Conservation (phyloP, 129 eudicot genomes). For the sunflower (Helianthus annuus) region DNA sequence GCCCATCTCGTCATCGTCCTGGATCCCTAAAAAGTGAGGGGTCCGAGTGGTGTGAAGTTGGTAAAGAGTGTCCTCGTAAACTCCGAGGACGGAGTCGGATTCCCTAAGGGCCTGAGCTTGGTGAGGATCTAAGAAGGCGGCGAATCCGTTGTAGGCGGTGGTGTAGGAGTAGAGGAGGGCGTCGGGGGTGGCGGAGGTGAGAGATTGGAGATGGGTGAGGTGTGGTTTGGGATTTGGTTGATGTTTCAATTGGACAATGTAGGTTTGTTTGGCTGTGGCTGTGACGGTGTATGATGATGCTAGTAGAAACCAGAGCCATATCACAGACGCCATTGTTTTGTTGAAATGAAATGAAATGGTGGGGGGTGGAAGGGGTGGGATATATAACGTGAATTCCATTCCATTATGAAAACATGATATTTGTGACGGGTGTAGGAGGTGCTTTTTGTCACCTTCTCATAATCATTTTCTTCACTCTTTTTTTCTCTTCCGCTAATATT, state of each 20-base stretch:
- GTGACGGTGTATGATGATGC: constrained; percentile 24
- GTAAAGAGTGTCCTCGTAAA: constrained; percentile 60
- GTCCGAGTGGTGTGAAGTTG: constrained; percentile 78
- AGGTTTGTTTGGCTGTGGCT: constrained; percentile 41
- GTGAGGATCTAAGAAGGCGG: constrained; percentile 51
- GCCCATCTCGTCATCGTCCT: constrained; percentile 13
- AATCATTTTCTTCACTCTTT: too few species aligned
- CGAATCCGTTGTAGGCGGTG: constrained; percentile 67
- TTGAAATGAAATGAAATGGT: not conserved
- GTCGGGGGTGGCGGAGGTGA: constrained; percentile 29
- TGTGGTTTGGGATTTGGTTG: constrained; percentile 41
- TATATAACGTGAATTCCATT: not conserved
- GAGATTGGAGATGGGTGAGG: constrained; percentile 49
- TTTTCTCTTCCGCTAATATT: too few species aligned
- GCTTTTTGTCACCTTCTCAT: too few species aligned
- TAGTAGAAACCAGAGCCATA: constrained; percentile 31
- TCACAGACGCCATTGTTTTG: constrained; percentile 25
- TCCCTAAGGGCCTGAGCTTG: constrained; percentile 44
- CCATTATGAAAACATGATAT: too few species aligned
- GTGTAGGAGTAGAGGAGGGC: constrained; percentile 63
- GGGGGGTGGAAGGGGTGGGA: not conserved
- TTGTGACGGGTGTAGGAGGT: too few species aligned
- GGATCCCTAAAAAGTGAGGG: constrained; percentile 69
- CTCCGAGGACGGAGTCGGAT: constrained; percentile 46
- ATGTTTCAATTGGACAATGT: constrained; percentile 68